phyloP scores from a whole-genome alignment of 108 stramenopile genomes.

The Nitzschia inconspicua region DNA sequence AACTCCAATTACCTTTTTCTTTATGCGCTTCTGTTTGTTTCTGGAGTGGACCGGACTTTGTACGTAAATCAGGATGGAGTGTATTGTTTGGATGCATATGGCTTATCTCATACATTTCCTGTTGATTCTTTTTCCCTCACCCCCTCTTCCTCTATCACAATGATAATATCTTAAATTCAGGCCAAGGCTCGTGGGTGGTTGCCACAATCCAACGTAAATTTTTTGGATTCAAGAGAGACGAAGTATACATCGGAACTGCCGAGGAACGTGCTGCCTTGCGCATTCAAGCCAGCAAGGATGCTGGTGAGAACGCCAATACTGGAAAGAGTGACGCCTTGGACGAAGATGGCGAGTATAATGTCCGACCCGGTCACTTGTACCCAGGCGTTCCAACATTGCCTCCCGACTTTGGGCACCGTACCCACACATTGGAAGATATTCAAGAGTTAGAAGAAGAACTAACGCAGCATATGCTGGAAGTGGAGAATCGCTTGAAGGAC shows the following conservation, averaged over 20 bases:
- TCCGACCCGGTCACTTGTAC: slow-evolving; percentile 11
- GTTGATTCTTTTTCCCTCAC: neutral
- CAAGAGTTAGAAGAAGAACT: slow-evolving; percentile 26
- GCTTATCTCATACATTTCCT: neutral
- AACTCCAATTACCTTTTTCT: slow-evolving; percentile 43
- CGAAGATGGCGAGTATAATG: slow-evolving; percentile 3
- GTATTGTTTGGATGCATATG: no score
- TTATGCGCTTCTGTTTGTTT: slow-evolving; percentile 41
- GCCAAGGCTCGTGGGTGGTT: slow-evolving; percentile 39
- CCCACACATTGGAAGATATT: slow-evolving; percentile 17
- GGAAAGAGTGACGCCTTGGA: slow-evolving; percentile 15
- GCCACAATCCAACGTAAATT: slow-evolving; percentile 15
- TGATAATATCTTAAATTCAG: no score
- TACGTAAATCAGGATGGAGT: no score
- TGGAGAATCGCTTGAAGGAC: slow-evolving; percentile 17
- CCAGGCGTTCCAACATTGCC: slow-evolving; percentile 10
- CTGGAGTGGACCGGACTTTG: slow-evolving; percentile 47
- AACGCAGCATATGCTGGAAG: slow-evolving; percentile 11
- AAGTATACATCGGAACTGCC: slow-evolving; percentile 59
- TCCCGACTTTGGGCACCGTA: slow-evolving; percentile 7
- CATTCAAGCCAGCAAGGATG: neutral
- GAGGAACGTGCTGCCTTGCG: slow-evolving; percentile 52
- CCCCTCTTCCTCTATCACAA: neutral
- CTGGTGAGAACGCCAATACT: neutral
- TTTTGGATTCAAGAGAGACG: slow-evolving; percentile 40